phyloP scores from a whole-genome alignment of 2,329 filamentous ascomycete genomes.

The Pyricularia sp. region DNA sequence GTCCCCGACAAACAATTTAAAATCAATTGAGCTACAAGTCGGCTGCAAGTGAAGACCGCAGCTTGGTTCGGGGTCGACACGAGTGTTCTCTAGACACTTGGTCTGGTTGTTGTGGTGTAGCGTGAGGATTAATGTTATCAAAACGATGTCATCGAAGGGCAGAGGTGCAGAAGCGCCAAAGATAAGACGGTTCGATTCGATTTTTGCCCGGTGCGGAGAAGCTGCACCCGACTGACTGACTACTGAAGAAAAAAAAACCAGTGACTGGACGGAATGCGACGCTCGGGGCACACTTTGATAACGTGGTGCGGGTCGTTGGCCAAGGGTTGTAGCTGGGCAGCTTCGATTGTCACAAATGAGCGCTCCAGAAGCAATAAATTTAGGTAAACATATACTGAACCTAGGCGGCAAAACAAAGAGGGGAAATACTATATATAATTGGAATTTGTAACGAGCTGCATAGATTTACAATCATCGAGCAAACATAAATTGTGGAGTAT shows the following conservation, averaged over 20 bases:
- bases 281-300: not conserved
- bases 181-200: not conserved
- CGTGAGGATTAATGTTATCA: not conserved
- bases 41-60: not conserved
- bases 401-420: not conserved
- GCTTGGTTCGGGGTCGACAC: not conserved
- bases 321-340: not conserved
- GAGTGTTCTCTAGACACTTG: not conserved
- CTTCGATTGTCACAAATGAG: not conserved
- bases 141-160: not conserved
- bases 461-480: not conserved
- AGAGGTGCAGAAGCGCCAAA: not conserved
- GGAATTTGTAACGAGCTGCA: not conserved
- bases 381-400: not conserved
- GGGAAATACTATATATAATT: not conserved
- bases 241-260: not conserved
- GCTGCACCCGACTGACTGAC: not conserved
- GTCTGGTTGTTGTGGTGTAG: not conserved
- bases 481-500: not conserved
- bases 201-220: not conserved
- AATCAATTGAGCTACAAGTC: not conserved
- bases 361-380: not conserved
- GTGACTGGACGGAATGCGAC: not conserved
- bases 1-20: not conserved
- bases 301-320: not conserved